Base-by-base conservation (phyloP, 257 asterid species). In the Agastache rugosa region DNA sequence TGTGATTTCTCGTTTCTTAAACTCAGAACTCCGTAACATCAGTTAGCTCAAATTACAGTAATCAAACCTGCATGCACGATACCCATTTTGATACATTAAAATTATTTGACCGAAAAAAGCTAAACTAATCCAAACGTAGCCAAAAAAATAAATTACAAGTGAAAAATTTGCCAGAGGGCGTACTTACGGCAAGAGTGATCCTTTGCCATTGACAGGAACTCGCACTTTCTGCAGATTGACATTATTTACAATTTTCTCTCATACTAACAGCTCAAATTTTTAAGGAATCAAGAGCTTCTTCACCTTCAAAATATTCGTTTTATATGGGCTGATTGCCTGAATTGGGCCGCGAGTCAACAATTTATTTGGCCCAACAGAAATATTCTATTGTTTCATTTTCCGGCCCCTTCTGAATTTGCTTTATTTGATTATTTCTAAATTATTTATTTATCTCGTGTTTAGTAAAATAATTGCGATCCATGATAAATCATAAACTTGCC, bases 61-160 rank as follows among this genome's bases (percentile, higher is more conserved):
- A 53, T 60, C 22, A 66, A 45, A 39, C 55, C 64, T 23, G 63
- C 83, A 75, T 76, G 83, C 81, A 76, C 63, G 65, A 25, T 35
- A 55, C 39, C 45, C 44, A 11, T 64, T 66, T 27, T 10, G 53
- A 64, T 53, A 14, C 44, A 71, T 39, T 10, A 50, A 50, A 12
- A n/a, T 10, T 22, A 37, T 48, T 66, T 71, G 63, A 76, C 75
- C 48, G 2, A 19, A 31, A 75, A 29, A 39, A 69, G 50, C 22
- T 14, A 19, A 68, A 76, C 29, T 23, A 72, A 66, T 76, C 69
- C 1, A 42, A 58, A 19, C 22, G 54, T 6, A 20, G 56, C 61
- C n/a, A n/a, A n/a, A n/a, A 31, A 54, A 55, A 47, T 44, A 29
- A 7, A 35, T 4, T 31, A 25, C 0, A 16, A 50, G 55, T 41